Evolutionary conservation across 768 basidiomycete species (phyloP).

Genomic region (Pulveroboletus sp.): DNA sequence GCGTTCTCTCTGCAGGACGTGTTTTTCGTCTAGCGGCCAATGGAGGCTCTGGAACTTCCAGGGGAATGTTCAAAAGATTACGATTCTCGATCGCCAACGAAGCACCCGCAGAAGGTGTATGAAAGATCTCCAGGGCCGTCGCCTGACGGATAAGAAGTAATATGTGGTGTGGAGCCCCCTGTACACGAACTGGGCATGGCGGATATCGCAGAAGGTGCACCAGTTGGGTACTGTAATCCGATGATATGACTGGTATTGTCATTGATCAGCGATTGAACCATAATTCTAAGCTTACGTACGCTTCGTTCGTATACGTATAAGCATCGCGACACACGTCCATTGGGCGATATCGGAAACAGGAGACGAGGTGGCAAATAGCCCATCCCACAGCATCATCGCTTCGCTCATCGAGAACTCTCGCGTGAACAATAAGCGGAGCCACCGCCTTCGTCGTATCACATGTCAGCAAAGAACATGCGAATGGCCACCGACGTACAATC

Average conservation of each 20-base stretch:
- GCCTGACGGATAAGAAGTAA: conserved; percentile 82
- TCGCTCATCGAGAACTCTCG: conserved; percentile 81
- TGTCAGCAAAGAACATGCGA: conserved; percentile 10
- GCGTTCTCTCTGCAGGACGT: conserved; percentile 30
- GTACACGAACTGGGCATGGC: conserved; percentile 30
- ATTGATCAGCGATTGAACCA: conserved; percentile 2
- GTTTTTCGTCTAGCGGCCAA: conserved; percentile 34
- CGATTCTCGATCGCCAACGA: conserved; percentile 79
- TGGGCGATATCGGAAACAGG: conserved; percentile 70
- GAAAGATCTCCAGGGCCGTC: conserved; percentile 66
- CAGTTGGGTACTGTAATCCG: conserved; percentile 83
- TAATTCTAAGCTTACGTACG: conserved; percentile 57
- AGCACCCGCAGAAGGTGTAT: conserved; percentile 70
- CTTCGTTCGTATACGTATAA: conserved; percentile 87
- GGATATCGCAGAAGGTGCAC: conserved; percentile 87
- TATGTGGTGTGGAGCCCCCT: conserved; percentile 49
- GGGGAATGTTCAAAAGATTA: conserved; percentile 66
- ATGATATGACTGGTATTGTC: conserved; percentile 60
- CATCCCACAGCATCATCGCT: conserved; percentile 93
- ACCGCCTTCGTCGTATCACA: conserved; percentile 54
- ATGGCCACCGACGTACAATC: conserved; percentile 59
- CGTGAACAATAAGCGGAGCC: conserved; percentile 90
- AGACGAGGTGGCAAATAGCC: conserved; percentile 78
- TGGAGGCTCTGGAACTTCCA: conserved; percentile 54
- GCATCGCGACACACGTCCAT: conserved; percentile 92